Evolutionary conservation across 768 basidiomycete genomes (phyloP).

Genomic region (Zangia roseola): DNA sequence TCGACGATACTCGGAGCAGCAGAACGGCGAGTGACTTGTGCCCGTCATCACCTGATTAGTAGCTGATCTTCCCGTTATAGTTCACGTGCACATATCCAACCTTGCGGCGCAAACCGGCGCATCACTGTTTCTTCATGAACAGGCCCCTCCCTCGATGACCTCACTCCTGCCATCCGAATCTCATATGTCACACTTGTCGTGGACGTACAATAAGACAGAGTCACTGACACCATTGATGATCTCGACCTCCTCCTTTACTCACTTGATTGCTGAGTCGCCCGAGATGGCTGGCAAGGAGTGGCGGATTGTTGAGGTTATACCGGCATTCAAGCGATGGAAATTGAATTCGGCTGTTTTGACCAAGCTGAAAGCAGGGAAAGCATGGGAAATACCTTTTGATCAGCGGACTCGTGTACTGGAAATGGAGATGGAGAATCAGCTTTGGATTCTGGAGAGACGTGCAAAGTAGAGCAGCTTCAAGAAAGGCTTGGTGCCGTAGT

Average conservation of each 20-base stretch:
- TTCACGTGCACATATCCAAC: conserved; percentile 79
- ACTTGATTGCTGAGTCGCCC: conserved; percentile 56
- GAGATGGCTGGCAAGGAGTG: conserved; percentile 35
- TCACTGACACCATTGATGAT: conserved; percentile 47
- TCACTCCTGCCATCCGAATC: conserved; percentile 13
- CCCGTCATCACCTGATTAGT: too few species aligned
- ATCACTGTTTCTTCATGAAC: conserved; percentile 77
- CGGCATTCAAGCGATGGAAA: conserved; percentile 45
- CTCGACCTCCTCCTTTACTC: conserved; percentile 47
- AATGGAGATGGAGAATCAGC: conserved; percentile 39
- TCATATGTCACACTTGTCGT: conserved; percentile 26
- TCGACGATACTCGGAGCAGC: conserved; percentile 36
- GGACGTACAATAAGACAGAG: conserved; percentile 88
- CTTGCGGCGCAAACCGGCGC: conserved; percentile 89
- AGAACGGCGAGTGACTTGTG: conserved; percentile 26
- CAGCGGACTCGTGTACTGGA: conserved; percentile 30
- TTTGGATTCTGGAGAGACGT: conserved; percentile 50
- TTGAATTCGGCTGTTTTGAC: conserved; percentile 15
- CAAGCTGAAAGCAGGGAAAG: conserved; percentile 18
- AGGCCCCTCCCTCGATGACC: conserved; percentile 48
- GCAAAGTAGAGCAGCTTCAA: not conserved
- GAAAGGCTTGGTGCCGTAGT: too few species aligned
- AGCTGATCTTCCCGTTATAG: conserved; percentile 27
- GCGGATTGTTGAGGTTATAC: conserved; percentile 43
- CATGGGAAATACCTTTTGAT: conserved; percentile 24